These are phyloP conservation scores for Quillaja saponaria DNA, from an alignment of 306 rosid genomes.

Conservation along the genomic window DNA sequence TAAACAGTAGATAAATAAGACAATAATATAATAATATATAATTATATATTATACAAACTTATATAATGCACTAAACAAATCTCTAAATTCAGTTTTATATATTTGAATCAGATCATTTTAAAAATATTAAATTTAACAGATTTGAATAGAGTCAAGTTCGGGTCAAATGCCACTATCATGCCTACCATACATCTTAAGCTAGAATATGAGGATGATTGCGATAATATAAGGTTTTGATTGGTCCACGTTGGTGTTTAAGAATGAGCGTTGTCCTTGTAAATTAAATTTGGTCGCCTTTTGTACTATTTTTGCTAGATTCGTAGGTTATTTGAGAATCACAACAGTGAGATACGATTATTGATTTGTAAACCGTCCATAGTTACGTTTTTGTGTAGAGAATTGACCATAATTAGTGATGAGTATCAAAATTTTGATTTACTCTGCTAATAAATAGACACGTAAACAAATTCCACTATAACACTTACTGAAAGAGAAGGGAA, in stretches of 20 bases:
- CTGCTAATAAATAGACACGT: conserved; percentile 21
- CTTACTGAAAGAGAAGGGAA: conserved; percentile 8
- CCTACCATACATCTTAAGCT: too few species aligned
- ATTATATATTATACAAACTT: too few species aligned
- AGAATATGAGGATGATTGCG: not conserved
- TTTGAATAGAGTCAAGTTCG: conserved; percentile 26
- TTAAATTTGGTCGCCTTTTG: not conserved
- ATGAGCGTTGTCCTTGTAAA: not conserved
- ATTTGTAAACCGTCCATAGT: conserved; percentile 44
- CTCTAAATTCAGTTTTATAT: too few species aligned
- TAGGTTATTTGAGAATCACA: conserved; percentile 41
- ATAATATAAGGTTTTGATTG: conserved; percentile 7
- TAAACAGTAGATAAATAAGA: too few species aligned
- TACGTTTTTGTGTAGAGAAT: conserved; percentile 47
- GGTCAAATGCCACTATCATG: too few species aligned
- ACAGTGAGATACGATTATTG: conserved; percentile 31
- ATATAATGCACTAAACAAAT: too few species aligned
- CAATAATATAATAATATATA: too few species aligned
- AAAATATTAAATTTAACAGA: conserved; percentile 13
- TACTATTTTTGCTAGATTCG: conserved; percentile 21
- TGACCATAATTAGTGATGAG: conserved; percentile 35
- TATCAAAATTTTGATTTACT: conserved; percentile 38
- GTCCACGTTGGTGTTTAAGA: conserved; percentile 23
- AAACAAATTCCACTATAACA: conserved; percentile 35
- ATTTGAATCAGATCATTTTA: conserved; percentile 13